Evolutionary conservation across 73 alveolate species (phyloP).

Genomic region (Tetrahymena malaccensis): DNA sequence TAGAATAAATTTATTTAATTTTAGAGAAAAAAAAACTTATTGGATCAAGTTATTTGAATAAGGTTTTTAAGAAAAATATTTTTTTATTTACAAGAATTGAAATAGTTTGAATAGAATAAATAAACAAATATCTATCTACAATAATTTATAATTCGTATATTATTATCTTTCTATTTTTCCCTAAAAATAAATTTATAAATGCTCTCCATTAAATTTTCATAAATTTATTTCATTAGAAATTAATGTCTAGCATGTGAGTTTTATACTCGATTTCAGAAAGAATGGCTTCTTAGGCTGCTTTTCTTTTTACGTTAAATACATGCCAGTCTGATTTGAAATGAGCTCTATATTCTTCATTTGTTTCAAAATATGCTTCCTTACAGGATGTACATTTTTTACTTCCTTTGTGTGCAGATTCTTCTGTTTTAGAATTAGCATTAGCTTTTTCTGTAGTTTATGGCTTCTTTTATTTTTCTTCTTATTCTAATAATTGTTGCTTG

Average conservation of each 20-base stretch:
- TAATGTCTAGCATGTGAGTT: background rate
- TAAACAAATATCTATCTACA: too few relatives aligned
- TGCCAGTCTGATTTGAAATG: constrained; percentile 78
- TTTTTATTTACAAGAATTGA: too few relatives aligned
- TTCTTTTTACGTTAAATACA: constrained; percentile 25
- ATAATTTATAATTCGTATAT: too few relatives aligned
- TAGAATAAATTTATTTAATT: too few relatives aligned
- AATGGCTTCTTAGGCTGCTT: background rate
- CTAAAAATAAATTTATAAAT: too few relatives aligned
- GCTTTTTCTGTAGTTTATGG: background rate
- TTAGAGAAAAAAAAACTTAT: too few relatives aligned
- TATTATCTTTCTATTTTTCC: too few relatives aligned
- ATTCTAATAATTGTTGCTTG: background rate
- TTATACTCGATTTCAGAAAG: background rate
- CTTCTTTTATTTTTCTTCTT: constrained; percentile 3
- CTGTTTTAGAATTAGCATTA: background rate
- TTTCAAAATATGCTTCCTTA: constrained; percentile 11
- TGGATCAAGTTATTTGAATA: too few relatives aligned
- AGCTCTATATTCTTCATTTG: constrained; percentile 43
- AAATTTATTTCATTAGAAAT: background rate
- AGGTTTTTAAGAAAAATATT: too few relatives aligned
- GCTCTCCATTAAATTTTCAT: too few relatives aligned
- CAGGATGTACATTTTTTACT: constrained; percentile 44
- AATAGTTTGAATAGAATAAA: too few relatives aligned
- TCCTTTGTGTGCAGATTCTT: background rate